These are phyloP conservation scores for Prunus yedoensis DNA, from an alignment of 331 rosid genomes.

Conservation along the genomic window DNA sequence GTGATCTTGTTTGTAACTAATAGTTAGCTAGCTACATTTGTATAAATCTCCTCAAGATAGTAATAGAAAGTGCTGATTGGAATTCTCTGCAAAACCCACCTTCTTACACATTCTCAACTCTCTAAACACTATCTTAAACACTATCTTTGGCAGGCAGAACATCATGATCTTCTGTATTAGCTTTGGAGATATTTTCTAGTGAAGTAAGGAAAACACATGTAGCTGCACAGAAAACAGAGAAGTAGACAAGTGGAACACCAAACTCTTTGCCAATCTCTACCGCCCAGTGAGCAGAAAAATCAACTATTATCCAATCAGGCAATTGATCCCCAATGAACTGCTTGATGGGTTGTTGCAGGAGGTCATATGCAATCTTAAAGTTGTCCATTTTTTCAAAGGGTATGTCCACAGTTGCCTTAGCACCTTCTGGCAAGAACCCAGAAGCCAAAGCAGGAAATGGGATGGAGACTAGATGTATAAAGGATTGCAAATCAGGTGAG, in stretches of 20 bases:
- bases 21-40: too few relatives aligned
- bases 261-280: constrained; percentile 34
- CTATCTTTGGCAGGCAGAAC: not conserved
- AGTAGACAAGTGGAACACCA: constrained; percentile 21
- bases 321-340: constrained; percentile 5
- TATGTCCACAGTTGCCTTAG: constrained; percentile 40
- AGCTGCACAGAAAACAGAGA: constrained; percentile 13
- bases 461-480: constrained; percentile 21
- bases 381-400: constrained; percentile 32
- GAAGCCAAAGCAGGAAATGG: constrained; percentile 26
- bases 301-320: constrained; percentile 9
- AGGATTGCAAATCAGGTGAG: constrained; percentile 18
- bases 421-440: constrained; percentile 34
- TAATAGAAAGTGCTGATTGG: too few relatives aligned
- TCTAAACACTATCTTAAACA: too few relatives aligned
- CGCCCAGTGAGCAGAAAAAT: constrained; percentile 3
- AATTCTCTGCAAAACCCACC: too few relatives aligned
- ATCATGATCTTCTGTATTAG: not conserved
- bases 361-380: constrained; percentile 5
- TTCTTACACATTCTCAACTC: too few relatives aligned
- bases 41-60: too few relatives aligned
- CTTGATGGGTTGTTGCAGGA: constrained; percentile 5
- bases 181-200: not conserved
- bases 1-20: too few relatives aligned
- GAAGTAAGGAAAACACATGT: not conserved